Percentiles rank a stretch among this genome's conserved stretches.
These are phyloP conservation scores for Solanum ossicruentum DNA, from an alignment of 257 asterid species.

Conservation along the genomic window DNA sequence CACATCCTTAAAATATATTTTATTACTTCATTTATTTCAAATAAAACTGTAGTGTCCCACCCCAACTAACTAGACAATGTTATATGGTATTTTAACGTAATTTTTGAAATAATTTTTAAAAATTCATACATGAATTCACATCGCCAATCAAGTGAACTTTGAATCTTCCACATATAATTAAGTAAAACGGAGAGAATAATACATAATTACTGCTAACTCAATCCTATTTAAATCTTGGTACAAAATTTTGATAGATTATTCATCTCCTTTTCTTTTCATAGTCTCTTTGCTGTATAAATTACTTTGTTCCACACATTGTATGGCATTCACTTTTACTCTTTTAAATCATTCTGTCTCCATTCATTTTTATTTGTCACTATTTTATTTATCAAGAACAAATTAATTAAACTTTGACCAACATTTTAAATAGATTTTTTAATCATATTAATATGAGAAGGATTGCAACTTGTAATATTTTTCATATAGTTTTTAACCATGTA, in stretches of 20 bases:
- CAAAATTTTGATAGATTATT: neutral
- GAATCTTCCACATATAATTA: neutral
- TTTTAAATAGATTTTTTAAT: too few species aligned
- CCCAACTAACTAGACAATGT: too few species aligned
- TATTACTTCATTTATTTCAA: neutral
- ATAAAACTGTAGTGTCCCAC: too few species aligned
- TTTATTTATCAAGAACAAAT: too few species aligned
- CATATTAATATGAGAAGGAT: too few species aligned
- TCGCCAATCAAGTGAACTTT: neutral
- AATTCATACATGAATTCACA: neutral
- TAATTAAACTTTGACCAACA: too few species aligned
- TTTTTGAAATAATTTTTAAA: neutral
- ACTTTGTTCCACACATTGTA: neutral
- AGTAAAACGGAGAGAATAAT: neutral
- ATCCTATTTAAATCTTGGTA: neutral
- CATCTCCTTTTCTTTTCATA: neutral
- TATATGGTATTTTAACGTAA: too few species aligned
- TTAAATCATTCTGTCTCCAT: fast-evolving
- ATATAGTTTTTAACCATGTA: too few species aligned
- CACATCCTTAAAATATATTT: neutral
- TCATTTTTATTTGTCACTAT: too few species aligned
- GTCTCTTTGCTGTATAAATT: neutral
- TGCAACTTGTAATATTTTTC: too few species aligned
- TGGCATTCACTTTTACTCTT: neutral
- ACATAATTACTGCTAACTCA: neutral